A percentile compares a stretch with the other conserved stretches of the same genome.
Conservation (phyloP, 1,139 yeast genomes). For the Magnusiomyces ingens region DNA sequence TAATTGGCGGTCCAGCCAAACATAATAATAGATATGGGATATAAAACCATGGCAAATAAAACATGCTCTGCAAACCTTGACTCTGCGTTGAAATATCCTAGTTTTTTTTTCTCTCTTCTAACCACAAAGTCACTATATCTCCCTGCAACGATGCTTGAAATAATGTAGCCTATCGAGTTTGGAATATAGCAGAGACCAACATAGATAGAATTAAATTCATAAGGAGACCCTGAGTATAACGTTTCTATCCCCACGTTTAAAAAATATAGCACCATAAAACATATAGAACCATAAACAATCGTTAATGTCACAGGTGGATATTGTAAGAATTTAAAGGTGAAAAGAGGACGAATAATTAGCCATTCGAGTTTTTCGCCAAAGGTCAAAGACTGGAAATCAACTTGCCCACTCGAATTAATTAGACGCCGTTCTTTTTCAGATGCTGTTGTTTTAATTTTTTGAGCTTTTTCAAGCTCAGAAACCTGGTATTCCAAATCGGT, state of each 20-base stretch:
- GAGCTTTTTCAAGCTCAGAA: neutral
- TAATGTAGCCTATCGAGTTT: constrained; percentile 67
- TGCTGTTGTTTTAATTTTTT: constrained; percentile 1
- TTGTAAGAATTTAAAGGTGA: constrained; percentile 23
- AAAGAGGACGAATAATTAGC: constrained; percentile 33
- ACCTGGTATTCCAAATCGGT: neutral
- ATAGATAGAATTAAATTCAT: constrained; percentile 56
- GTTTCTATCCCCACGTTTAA: constrained; percentile 69
- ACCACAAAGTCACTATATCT: constrained; percentile 66
- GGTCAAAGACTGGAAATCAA: constrained; percentile 7
- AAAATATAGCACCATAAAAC: constrained; percentile 64
- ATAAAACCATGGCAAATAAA: constrained; percentile 52
- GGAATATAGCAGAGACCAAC: constrained; percentile 78
- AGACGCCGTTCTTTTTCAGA: constrained; percentile 5
- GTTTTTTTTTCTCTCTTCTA: constrained; percentile 40
- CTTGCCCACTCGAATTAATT: neutral
- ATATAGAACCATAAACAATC: constrained; percentile 55
- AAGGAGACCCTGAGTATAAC: constrained; percentile 58
- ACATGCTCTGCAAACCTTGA: constrained; percentile 74
- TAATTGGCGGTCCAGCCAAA: constrained; percentile 78
- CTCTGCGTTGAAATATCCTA: constrained; percentile 70
- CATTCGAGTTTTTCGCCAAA: constrained; percentile 10
- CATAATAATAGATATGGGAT: constrained; percentile 60
- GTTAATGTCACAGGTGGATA: constrained; percentile 73
- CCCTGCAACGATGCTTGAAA: constrained; percentile 74